These are phyloP conservation scores for Stromatinia cepivora DNA, from an alignment of 2,329 filamentous ascomycete species.

Conservation along the genomic window DNA sequence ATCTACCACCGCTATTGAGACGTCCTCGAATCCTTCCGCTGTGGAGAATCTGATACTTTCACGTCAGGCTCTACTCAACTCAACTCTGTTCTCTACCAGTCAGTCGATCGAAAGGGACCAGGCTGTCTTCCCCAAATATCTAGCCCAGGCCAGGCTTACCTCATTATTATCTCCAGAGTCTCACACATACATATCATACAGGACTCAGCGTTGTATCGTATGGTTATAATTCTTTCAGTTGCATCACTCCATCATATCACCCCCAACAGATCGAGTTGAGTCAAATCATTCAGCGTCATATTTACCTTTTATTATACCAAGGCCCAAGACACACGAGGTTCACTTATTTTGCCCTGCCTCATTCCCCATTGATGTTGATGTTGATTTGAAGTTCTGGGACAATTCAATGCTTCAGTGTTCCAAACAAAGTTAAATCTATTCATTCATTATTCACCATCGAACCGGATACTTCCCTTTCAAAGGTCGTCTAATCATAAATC, in stretches of 20 bases:
- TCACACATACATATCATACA: slow-evolving; percentile 20
- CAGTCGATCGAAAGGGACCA: slow-evolving; percentile 7
- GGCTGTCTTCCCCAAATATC: slow-evolving; percentile 11
- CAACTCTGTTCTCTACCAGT: background rate
- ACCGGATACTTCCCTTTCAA: slow-evolving; percentile 20
- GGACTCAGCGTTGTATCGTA: slow-evolving; percentile 19
- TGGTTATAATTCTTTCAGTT: slow-evolving; percentile 14
- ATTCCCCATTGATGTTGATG: background rate
- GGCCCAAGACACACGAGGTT: slow-evolving; percentile 3
- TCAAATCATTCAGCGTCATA: slow-evolving; percentile 12
- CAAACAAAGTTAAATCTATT: slow-evolving; percentile 4
- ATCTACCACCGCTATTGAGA: slow-evolving; percentile 11
- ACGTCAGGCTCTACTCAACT: slow-evolving; percentile 18
- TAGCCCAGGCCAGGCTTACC: slow-evolving; percentile 18
- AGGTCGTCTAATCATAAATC: slow-evolving; percentile 18
- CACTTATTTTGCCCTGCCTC: slow-evolving; percentile 4
- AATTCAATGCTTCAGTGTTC: background rate
- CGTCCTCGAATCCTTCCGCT: background rate
- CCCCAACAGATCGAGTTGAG: background rate
- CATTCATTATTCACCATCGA: background rate
- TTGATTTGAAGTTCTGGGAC: slow-evolving; percentile 12
- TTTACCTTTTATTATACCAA: background rate
- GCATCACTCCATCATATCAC: slow-evolving; percentile 10
- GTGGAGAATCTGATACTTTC: slow-evolving; percentile 18
- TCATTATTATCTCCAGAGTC: slow-evolving; percentile 14